Evolutionary conservation across 768 basidiomycete species (phyloP).

Genomic region (Mycena sanguinolenta): DNA sequence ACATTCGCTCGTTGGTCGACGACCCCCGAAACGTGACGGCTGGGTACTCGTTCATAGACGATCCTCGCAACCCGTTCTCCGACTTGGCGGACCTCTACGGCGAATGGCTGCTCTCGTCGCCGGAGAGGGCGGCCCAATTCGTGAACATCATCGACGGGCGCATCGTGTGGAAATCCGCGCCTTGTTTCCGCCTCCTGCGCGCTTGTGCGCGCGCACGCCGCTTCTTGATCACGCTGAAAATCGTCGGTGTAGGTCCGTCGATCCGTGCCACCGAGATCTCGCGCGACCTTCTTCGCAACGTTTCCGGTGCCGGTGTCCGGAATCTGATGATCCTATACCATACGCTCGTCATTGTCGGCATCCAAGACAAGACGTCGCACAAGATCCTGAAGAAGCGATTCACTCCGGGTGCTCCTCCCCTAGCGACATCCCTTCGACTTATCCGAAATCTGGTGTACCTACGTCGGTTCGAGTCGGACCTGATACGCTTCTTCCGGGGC

Average conservation of each 20-base stretch:
- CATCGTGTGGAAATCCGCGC: neutral
- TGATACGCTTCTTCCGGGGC: conserved; percentile 8
- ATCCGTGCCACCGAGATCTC: conserved; percentile 12
- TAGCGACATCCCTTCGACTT: neutral
- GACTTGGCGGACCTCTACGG: neutral
- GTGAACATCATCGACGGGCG: neutral
- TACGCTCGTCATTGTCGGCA: neutral
- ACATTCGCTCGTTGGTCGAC: conserved; percentile 2
- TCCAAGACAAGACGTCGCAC: neutral
- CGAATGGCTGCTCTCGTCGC: neutral
- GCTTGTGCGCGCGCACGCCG: neutral
- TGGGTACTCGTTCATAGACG: neutral
- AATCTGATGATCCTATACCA: neutral
- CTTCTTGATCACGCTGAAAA: neutral
- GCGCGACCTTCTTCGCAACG: neutral
- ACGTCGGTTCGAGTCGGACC: conserved; percentile 9
- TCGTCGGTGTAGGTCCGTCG: conserved; percentile 9
- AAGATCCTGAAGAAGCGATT: neutral
- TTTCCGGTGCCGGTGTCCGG: neutral
- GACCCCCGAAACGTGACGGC: neutral
- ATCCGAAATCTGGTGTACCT: neutral
- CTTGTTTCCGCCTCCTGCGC: no score
- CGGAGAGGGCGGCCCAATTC: neutral
- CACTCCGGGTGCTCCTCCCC: neutral
- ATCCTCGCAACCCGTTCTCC: neutral